These are phyloP conservation scores for Carpinus fangiana DNA, from an alignment of 306 rosid genomes.

Conservation along the genomic window DNA sequence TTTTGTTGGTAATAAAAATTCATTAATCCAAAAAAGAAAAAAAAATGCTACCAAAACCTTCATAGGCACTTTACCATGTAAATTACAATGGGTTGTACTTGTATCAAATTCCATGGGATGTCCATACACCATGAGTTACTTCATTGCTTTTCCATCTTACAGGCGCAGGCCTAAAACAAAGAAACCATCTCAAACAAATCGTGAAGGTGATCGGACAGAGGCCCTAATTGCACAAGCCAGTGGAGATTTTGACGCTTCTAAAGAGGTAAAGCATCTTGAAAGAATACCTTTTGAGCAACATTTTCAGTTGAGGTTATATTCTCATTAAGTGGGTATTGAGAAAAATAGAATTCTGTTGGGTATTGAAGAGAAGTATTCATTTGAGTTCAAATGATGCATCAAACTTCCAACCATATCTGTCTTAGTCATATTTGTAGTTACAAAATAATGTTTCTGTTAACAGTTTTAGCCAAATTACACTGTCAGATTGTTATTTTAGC, in stretches of 20 bases:
- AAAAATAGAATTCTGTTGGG: too few relatives aligned
- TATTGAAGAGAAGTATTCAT: too few relatives aligned
- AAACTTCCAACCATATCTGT: too few relatives aligned
- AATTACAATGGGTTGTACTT: background rate
- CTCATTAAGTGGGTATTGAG: background rate
- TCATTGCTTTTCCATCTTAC: conserved; percentile 29
- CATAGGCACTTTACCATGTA: background rate
- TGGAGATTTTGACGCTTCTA: conserved; percentile 33
- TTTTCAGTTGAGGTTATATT: background rate
- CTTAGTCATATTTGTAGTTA: too few relatives aligned
- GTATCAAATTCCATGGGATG: background rate
- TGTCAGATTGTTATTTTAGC: too few relatives aligned
- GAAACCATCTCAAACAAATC: conserved; percentile 31
- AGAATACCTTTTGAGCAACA: background rate
- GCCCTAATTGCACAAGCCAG: conserved; percentile 24
- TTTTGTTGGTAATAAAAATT: too few relatives aligned
- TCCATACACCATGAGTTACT: background rate
- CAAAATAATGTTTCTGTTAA: too few relatives aligned
- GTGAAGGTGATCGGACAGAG: conserved; percentile 21
- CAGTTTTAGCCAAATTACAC: too few relatives aligned
- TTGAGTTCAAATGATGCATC: too few relatives aligned
- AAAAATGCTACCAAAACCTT: background rate
- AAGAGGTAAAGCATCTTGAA: conserved; percentile 38
- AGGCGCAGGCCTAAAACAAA: conserved; percentile 42
- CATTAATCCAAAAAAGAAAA: too few relatives aligned